These are phyloP conservation scores for Xerocomellus amylosporus DNA, from an alignment of 768 basidiomycete species.

Conservation along the genomic window DNA sequence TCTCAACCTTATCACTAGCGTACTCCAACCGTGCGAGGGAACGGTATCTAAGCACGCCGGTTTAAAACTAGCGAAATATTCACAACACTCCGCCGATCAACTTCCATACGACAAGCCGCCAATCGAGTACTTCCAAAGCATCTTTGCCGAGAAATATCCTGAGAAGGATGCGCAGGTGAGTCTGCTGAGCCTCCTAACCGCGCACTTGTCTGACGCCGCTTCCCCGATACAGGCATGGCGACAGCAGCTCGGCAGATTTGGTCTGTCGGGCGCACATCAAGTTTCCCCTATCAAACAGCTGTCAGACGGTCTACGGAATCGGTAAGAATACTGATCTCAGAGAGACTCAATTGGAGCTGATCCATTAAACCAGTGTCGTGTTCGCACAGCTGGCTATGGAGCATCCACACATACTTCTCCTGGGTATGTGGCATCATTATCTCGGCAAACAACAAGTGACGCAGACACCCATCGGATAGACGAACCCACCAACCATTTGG, in stretches of 20 bases:
- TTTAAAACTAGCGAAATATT: slow-evolving; percentile 97
- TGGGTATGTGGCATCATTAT: slow-evolving; percentile 48
- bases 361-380: slow-evolving; percentile 62
- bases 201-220: slow-evolving; percentile 10
- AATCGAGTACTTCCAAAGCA: slow-evolving; percentile 86
- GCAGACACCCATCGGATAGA: slow-evolving; percentile 41
- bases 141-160: slow-evolving; percentile 82
- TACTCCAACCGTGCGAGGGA: slow-evolving; percentile 76
- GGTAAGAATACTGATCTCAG: slow-evolving; percentile 44
- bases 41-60: slow-evolving; percentile 85
- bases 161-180: slow-evolving; percentile 81
- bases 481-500: slow-evolving; percentile 96
- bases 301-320: slow-evolving; percentile 94
- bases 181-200: slow-evolving; percentile 6
- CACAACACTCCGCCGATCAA: slow-evolving; percentile 98
- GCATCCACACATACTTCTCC: slow-evolving; percentile 89
- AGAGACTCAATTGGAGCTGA: slow-evolving; percentile 10
- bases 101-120: slow-evolving; percentile 90
- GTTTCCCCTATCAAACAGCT: slow-evolving; percentile 91
- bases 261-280: slow-evolving; percentile 91
- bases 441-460: slow-evolving; percentile 5
- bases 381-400: slow-evolving; percentile 98
- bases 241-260: slow-evolving; percentile 92
- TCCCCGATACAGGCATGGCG: slow-evolving; percentile 72
- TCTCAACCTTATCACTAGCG: slow-evolving; percentile 84